Evolutionary conservation across 768 basidiomycete species (phyloP), one percentile per base, ranked within the genome.

Genomic region (Lactarius hatsudake): DNA sequence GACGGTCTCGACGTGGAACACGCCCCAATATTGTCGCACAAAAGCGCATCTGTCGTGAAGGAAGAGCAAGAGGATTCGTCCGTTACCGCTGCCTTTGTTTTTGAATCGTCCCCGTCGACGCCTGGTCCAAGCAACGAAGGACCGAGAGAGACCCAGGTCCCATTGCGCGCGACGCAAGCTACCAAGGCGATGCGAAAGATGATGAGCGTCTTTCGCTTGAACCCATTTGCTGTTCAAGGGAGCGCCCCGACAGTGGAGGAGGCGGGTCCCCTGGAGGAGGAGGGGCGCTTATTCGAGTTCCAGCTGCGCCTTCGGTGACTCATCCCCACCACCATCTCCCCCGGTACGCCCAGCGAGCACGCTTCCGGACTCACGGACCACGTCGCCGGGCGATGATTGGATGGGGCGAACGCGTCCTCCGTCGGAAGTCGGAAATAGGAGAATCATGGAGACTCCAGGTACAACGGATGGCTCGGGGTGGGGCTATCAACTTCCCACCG

Each of bases 121-220:
- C 51, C 66, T 13, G 60, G 63, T 54, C 64, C 65, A 15, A 20
- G 56, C 34, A 66, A 59, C 48, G 61, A 59, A 34, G 58, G 61
- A 15, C 62, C 65, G 42, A 56, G 64, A 56, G 71, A 71, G 59
- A 62, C 71, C 4, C 71, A 75, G 73, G 89, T 90, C 1, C 89
- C 90, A 9, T 81, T 90, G 17, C 88, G 90, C 56, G 90, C 90
- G 9, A 91, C 88, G 0, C 87, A 90, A 72, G 90, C 89, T 1
- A 81, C 83, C 68, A 81, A 83, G 56, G 81, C 83, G 54, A 91
- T 91, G 90, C 84, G 87, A 62, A 78, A 79, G 58, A 86, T 91
- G 86, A 93, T 93, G 90, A 84, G 84, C 53, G 85, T 87, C 26
- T 90, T 92, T 75, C 83, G 90, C 9, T 81, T 91, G 71, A 88